Evolutionary conservation across 2,329 filamentous ascomycete species (phyloP).

Genomic region (Sarocladium strictum): DNA sequence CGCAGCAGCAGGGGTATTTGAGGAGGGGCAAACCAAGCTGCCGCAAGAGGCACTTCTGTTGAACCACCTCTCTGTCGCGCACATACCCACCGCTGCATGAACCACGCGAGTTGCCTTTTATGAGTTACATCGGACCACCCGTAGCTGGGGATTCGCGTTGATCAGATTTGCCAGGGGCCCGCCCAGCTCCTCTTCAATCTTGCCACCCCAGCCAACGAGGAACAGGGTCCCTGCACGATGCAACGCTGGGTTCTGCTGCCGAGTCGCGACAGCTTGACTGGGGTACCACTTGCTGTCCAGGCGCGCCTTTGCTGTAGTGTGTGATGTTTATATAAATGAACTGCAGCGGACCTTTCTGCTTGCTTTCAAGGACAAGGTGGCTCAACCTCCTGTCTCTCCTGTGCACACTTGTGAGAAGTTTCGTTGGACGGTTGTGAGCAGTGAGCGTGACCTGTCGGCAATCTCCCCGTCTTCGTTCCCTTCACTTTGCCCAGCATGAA

Average conservation of each 20-base stretch:
- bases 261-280: conserved; percentile 3
- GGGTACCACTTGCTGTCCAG: not conserved
- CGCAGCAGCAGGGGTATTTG: not conserved
- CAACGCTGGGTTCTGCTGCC: conserved; percentile 6
- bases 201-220: not conserved
- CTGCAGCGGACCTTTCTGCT: not conserved
- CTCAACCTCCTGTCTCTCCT: not conserved
- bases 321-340: conserved; percentile 4
- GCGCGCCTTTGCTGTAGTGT: not conserved
- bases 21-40: not conserved
- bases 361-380: not conserved
- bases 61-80: not conserved
- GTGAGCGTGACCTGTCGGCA: not conserved
- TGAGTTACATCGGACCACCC: not conserved
- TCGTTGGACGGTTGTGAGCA: not conserved
- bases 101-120: conserved; percentile 5
- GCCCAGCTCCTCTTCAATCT: not conserved
- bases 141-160: not conserved
- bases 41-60: conserved; percentile 8
- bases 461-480: not conserved
- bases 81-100: not conserved
- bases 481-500: conserved; percentile 9
- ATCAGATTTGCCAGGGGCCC: not conserved
- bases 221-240: conserved; percentile 6
- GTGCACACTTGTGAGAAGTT: not conserved